Evolutionary conservation across 148 eudicot species (phyloP).

Genomic region (Heliamphora exappendiculata): DNA sequence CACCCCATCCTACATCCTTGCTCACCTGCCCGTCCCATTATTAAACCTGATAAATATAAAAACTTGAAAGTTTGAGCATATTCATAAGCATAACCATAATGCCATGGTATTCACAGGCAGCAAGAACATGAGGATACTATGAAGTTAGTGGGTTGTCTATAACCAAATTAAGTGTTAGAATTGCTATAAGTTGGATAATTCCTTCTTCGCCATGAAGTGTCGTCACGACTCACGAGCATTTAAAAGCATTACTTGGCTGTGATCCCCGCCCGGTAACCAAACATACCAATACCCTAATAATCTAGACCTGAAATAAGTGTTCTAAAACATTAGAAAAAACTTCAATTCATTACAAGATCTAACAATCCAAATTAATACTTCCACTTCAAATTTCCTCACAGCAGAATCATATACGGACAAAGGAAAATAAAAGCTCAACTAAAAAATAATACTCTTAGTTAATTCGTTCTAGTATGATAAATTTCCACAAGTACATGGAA

Average conservation of each 20-base stretch:
- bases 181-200: background rate
- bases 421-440: background rate
- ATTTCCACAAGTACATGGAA: background rate
- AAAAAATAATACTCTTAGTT: background rate
- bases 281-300: background rate
- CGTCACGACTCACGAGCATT: too few relatives aligned
- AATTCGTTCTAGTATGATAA: background rate
- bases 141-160: too few relatives aligned
- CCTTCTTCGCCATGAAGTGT: too few relatives aligned
- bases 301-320: background rate
- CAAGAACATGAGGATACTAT: too few relatives aligned
- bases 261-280: too few relatives aligned
- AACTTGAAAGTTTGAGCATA: background rate
- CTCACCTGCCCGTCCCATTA: too few relatives aligned
- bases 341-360: background rate
- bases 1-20: too few relatives aligned
- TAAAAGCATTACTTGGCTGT: too few relatives aligned
- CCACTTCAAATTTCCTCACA: background rate
- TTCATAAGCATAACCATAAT: too few relatives aligned
- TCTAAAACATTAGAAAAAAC: background rate
- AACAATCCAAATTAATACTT: background rate
- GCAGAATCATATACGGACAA: background rate
- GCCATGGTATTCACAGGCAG: background rate
- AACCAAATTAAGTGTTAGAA: background rate
- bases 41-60: background rate